Percentiles rank a stretch among this genome's conserved stretches.
These are phyloP conservation scores for Polytolypa hystricis DNA, from an alignment of 2,329 filamentous ascomycete species.

Conservation along the genomic window DNA sequence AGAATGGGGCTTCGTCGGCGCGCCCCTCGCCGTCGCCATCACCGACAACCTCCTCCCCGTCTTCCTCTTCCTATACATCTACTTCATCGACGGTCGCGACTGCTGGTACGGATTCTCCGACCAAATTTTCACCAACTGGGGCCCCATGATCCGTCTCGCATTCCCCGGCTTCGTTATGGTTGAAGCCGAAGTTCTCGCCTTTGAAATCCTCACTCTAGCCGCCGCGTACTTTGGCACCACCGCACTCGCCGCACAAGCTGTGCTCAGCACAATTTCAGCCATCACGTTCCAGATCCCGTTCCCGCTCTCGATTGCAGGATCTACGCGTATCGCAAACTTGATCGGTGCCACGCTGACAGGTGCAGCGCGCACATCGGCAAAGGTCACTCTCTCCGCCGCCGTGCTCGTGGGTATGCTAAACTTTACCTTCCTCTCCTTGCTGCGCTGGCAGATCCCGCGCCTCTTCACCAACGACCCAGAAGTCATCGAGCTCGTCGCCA, in stretches of 20 bases:
- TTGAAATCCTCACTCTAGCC: slow-evolving; percentile 80
- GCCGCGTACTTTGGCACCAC: slow-evolving; percentile 68
- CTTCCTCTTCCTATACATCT: slow-evolving; percentile 62
- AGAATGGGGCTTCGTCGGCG: slow-evolving; percentile 62
- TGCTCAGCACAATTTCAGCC: slow-evolving; percentile 65
- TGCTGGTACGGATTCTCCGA: slow-evolving; percentile 74
- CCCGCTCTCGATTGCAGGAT: slow-evolving; percentile 76
- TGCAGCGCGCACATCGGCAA: slow-evolving; percentile 69
- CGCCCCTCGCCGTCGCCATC: slow-evolving; percentile 64
- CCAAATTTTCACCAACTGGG: slow-evolving; percentile 63
- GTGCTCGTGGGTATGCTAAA: slow-evolving; percentile 69
- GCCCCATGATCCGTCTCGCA: slow-evolving; percentile 75
- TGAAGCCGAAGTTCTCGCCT: slow-evolving; percentile 83
- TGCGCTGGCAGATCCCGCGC: slow-evolving; percentile 63
- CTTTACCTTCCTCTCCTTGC: slow-evolving; percentile 53
- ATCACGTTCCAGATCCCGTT: slow-evolving; percentile 89
- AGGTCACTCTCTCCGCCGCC: slow-evolving; percentile 59
- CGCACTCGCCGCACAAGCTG: slow-evolving; percentile 76
- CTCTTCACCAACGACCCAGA: slow-evolving; percentile 67
- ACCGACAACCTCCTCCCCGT: slow-evolving; percentile 65
- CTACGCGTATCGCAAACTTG: slow-evolving; percentile 80
- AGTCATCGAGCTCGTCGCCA: slow-evolving; percentile 57
- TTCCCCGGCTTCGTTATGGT: slow-evolving; percentile 89
- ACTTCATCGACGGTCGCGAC: slow-evolving; percentile 57
- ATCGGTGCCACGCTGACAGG: slow-evolving; percentile 77